Base-by-base conservation (phyloP, 768 basidiomycete species). In the Myochromella boudieri region DNA sequence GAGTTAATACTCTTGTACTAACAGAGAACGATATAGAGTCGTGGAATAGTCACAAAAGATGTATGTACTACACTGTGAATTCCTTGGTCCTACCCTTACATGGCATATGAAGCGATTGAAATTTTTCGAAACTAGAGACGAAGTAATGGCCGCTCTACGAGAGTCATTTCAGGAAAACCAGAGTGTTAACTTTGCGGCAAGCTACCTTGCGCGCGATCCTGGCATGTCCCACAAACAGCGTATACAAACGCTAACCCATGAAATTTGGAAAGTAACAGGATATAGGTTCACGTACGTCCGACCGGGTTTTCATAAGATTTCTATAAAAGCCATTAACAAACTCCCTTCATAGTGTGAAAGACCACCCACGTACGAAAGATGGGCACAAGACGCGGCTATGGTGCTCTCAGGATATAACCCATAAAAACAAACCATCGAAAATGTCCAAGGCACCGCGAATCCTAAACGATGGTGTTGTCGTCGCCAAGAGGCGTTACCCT, bases 361-460 rank as follows among this genome's bases (percentile, higher is more conserved):
- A 78, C 55, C 75, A 78, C 47, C 75, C 74, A 12, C 69, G 64
- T 10, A 64, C 71, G 29, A 71, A 69, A 29, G 65, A 67, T 45
- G 76, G 76, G 7, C 71, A 77, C 57, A 79, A 77, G 53, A 77
- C 73, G 17, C 67, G 75, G 25, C 65, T 74, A 14, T 75, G 75
- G 73, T 79, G 75, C 60, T 76, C 74, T 7, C 77, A 76, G 49
- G 77, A 79, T 49, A 67, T 69, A 41, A 68, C 69, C 14, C 70
- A 75, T 47, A 67, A 68, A 43, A 68, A 65, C 6, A 76, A 74
- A 54, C 61, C 66, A 15, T 63, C 63, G 5, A 59, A 65, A 47
- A 56, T 59, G 17, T 60, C 62, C 46, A 64, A 65, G 26, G 66
- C 68, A 49, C 67, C 71, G 1, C 66, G 69, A 26, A 55, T 64